These are phyloP conservation scores for Trametes punicea DNA, from an alignment of 768 basidiomycete genomes.

Conservation along the genomic window DNA sequence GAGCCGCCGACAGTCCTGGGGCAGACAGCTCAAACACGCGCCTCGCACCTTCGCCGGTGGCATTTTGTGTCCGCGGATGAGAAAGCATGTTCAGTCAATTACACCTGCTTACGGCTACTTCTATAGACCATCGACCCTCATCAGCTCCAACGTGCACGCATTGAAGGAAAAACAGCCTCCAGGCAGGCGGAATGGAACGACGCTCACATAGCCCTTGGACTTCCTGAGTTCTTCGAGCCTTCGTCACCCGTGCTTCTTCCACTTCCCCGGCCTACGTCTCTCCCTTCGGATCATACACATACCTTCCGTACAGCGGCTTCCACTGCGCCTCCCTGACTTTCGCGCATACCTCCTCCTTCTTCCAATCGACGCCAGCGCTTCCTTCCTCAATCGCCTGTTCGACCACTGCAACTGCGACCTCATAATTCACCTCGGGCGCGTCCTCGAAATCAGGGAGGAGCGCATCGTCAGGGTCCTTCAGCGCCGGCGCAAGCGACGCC, in stretches of 20 bases:
- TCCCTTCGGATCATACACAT: constrained; percentile 60
- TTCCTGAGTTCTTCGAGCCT: neutral
- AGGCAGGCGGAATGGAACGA: constrained; percentile 10
- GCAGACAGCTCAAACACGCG: neutral
- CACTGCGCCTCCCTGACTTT: constrained; percentile 52
- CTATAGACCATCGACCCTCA: neutral
- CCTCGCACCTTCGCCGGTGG: neutral
- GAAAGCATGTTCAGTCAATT: neutral
- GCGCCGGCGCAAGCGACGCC: constrained; percentile 71
- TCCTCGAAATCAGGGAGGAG: constrained; percentile 79
- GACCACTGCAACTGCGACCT: constrained; percentile 78
- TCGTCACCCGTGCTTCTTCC: neutral
- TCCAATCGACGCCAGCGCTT: constrained; percentile 45
- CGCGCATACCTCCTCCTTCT: constrained; percentile 50
- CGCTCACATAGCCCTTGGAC: neutral
- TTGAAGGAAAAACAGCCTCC: neutral
- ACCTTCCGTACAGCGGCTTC: constrained; percentile 62
- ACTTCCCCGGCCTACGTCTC: constrained; percentile 16
- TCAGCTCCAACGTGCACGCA: neutral
- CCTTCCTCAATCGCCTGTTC: constrained; percentile 77
- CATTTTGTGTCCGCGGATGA: constrained; percentile 10
- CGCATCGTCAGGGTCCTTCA: constrained; percentile 63
- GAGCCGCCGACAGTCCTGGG: constrained; percentile 3
- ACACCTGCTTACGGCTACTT: constrained; percentile 5
- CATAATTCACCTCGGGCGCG: constrained; percentile 70